These are phyloP conservation scores for Magnolia changhungtana DNA, from an alignment of 164 flowering plant genomes.

Conservation along the genomic window DNA sequence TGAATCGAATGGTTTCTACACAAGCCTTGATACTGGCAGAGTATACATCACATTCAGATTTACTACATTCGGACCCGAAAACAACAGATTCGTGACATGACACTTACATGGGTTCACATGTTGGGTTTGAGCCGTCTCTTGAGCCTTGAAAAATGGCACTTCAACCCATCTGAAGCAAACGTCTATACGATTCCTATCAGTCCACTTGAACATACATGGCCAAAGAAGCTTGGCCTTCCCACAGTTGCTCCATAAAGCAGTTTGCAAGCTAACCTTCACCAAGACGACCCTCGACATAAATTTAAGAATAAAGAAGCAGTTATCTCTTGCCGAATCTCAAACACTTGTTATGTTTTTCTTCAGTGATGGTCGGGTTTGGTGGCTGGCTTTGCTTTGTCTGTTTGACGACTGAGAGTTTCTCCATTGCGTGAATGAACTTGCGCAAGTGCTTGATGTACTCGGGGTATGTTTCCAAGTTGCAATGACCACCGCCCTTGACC, in stretches of 20 bases:
- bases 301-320: conserved; percentile 3
- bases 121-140: conserved; percentile 4
- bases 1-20: conserved; percentile 15
- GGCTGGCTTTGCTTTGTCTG: conserved; percentile 36
- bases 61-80: not conserved
- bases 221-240: conserved; percentile 8
- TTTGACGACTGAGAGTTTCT: conserved; percentile 60
- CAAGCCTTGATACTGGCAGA: conserved; percentile 1
- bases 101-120: conserved; percentile 4
- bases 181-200: conserved; percentile 6
- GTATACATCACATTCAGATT: conserved; percentile 16
- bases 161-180: conserved; percentile 4
- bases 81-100: not conserved
- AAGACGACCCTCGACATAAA: not conserved
- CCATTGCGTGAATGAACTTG: conserved; percentile 86
- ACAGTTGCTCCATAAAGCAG: conserved; percentile 9
- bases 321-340: conserved; percentile 73
- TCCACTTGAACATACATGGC: conserved; percentile 5
- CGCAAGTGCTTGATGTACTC: conserved; percentile 92
- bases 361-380: conserved; percentile 43
- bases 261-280: not conserved
- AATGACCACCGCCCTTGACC: conserved; percentile 96
- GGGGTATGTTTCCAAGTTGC: conserved; percentile 93
- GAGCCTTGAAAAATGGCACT: conserved; percentile 1
- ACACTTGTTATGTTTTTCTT: conserved; percentile 74